Percentiles rank a stretch among this genome's conserved stretches.
Conservation (phyloP, 495 filamentous ascomycete genomes). For the Xylaria telfairii region DNA sequence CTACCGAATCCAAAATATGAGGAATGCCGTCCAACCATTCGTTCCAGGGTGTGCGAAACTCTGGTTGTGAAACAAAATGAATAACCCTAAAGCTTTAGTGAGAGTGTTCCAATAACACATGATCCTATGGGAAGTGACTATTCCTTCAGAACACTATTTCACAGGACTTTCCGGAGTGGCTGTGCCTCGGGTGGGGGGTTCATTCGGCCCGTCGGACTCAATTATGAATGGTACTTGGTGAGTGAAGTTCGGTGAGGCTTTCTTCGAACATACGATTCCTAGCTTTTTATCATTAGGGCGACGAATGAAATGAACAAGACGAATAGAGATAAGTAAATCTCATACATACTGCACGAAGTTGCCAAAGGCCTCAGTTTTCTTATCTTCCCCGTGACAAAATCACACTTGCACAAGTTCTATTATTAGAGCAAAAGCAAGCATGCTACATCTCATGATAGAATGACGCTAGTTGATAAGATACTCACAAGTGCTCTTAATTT, state of each 20-base stretch:
- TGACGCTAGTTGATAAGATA: neutral
- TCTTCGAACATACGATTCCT: neutral
- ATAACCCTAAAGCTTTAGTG: neutral
- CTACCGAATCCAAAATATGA: neutral
- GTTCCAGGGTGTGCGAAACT: neutral
- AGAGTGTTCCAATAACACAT: neutral
- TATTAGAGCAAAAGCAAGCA: neutral
- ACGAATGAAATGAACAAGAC: neutral
- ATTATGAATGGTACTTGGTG: neutral
- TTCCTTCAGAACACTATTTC: neutral
- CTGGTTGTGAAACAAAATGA: neutral
- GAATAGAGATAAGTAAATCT: neutral
- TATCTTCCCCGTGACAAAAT: neutral
- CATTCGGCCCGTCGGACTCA: slow-evolving; percentile 5
- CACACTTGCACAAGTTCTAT: neutral
- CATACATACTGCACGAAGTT: neutral
- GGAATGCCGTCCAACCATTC: neutral
- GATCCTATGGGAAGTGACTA: neutral
- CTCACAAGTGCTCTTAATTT: neutral
- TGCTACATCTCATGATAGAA: neutral
- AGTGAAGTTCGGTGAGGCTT: slow-evolving; percentile 16
- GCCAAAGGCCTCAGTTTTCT: neutral
- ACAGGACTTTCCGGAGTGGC: neutral
- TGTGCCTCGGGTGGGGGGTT: neutral
- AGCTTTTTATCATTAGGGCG: neutral